Percentiles rank a stretch among this genome's conserved stretches.
These are phyloP conservation scores for Mytilinidion resinicola DNA, from an alignment of 495 filamentous ascomycete genomes.

Conservation along the genomic window DNA sequence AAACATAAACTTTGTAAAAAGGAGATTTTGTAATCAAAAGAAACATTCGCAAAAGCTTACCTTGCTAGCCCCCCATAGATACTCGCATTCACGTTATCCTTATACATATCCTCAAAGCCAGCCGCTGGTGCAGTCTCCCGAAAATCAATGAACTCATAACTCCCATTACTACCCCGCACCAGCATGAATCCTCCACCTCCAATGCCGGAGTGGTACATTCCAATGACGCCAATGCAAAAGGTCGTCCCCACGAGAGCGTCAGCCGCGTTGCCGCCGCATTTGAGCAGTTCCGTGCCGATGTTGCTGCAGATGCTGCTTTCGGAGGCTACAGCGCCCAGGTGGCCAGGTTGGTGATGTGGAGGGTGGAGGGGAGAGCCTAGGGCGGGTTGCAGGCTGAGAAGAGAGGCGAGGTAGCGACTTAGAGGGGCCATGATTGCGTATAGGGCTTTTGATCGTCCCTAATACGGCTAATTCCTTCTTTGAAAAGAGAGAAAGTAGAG, in stretches of 20 bases:
- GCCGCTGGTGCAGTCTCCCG: constrained; percentile 77
- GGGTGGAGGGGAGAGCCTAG: constrained; percentile 23
- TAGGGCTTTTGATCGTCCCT: neutral
- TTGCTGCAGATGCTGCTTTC: constrained; percentile 70
- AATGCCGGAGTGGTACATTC: constrained; percentile 66
- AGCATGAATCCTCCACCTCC: constrained; percentile 89
- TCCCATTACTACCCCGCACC: constrained; percentile 55
- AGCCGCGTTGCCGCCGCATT: constrained; percentile 34
- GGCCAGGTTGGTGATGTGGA: neutral
- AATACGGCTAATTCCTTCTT: too few species aligned
- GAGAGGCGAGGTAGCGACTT: constrained; percentile 9
- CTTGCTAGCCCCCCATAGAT: constrained; percentile 61
- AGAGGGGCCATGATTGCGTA: constrained; percentile 5
- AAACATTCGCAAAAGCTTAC: constrained; percentile 27
- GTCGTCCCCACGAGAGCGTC: constrained; percentile 38
- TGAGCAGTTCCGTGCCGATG: constrained; percentile 66
- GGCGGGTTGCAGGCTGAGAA: constrained; percentile 18
- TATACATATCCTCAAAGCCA: constrained; percentile 74
- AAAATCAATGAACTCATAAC: constrained; percentile 76
- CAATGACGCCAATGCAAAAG: constrained; percentile 38
- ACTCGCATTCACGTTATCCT: constrained; percentile 34
- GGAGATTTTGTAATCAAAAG: neutral
- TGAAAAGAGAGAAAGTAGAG: too few species aligned
- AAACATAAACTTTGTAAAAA: neutral
- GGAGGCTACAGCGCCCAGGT: constrained; percentile 66